Evolutionary conservation across 768 basidiomycete genomes (phyloP), one percentile per base, ranked within the genome.

Genomic region (Paxillus rubicundulus): DNA sequence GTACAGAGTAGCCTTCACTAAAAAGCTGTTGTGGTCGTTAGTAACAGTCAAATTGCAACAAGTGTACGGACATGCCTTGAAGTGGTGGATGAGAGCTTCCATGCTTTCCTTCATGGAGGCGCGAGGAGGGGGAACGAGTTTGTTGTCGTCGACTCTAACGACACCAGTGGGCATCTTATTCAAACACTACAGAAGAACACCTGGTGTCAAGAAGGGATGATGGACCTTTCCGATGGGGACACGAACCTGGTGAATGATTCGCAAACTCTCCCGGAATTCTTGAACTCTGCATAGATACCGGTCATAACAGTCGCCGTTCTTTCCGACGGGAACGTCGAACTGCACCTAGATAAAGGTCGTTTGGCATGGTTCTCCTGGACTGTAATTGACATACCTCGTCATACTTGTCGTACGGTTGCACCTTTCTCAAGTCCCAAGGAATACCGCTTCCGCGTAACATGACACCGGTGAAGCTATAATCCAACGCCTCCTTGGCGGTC

Each of bases 91-190:
- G 51, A 98, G 80, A 6, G 88, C 84, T 73, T 98, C 95, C 94
- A 98, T 98, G 72, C 86, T 92, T 77, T 99, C 97, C 74, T 99
- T 99, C 97, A 99, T 99, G 50, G 87, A 86, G 1, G 96, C 95
- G 52, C 96, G 86, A 13, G 96, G 94, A 27, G 96, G 96, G 20
- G 97, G 93, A 1, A 90, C 90, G 53, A 98, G 84, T 74, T 99
- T 99, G 75, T 97, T 89, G 74, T 98, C 96, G 66, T 99, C 96
- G 24, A 98, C 84, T 73, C 94, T 98, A 74, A 95, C 70, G 27
- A 82, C 92, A 33, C 97, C 97, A 12, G 85, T 77, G 0, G 96
- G 89, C 76, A 99, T 99, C 75, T 97, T 98, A 79, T 98, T 97
- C 60, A 99, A 72, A 69, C 94, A 97, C 82, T 97, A 72, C 6